These are phyloP conservation scores for Aspergillus eucalypticola DNA, from an alignment of 2,329 filamentous ascomycete genomes.

Conservation along the genomic window DNA sequence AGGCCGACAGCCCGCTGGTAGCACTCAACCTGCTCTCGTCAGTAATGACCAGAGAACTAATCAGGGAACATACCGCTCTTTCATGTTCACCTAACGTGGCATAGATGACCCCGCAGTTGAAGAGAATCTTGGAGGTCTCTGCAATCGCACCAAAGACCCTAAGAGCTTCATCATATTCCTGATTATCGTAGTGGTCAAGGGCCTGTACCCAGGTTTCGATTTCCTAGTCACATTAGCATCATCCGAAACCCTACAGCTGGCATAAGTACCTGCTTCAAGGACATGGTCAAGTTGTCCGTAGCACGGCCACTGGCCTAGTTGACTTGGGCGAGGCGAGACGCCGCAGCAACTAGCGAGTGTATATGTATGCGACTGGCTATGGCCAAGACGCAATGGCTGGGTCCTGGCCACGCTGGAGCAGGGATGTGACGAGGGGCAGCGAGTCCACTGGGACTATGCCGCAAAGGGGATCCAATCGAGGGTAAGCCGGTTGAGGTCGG, in stretches of 20 bases:
- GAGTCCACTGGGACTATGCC: not conserved
- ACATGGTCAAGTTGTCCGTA: conserved; percentile 46
- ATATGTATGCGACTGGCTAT: conserved; percentile 7
- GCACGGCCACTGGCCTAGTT: conserved; percentile 1
- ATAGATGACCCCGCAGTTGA: conserved; percentile 98
- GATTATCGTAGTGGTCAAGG: conserved; percentile 89
- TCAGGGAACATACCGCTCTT: conserved; percentile 69
- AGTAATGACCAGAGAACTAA: not conserved
- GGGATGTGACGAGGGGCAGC: conserved; percentile 4
- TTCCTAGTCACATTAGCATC: conserved; percentile 63
- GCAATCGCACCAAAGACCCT: conserved; percentile 80
- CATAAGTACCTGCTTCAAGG: conserved; percentile 59
- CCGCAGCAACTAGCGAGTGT: not conserved
- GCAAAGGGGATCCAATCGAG: not conserved
- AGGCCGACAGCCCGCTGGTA: conserved; percentile 89
- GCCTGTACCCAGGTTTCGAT: conserved; percentile 98
- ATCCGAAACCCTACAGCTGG: not conserved
- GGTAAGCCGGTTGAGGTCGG: conserved; percentile 1
- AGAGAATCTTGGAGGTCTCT: conserved; percentile 96
- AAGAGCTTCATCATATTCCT: conserved; percentile 90
- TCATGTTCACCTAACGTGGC: conserved; percentile 94
- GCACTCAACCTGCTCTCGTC: conserved; percentile 73
- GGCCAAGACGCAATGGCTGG: conserved; percentile 13
- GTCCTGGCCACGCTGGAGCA: conserved; percentile 11
- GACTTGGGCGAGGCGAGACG: not conserved